A percentile compares a stretch with the other conserved stretches of the same genome.
Evolutionary conservation across 805 yeast species (phyloP).

Genomic region (Kuraishia floccosa): DNA sequence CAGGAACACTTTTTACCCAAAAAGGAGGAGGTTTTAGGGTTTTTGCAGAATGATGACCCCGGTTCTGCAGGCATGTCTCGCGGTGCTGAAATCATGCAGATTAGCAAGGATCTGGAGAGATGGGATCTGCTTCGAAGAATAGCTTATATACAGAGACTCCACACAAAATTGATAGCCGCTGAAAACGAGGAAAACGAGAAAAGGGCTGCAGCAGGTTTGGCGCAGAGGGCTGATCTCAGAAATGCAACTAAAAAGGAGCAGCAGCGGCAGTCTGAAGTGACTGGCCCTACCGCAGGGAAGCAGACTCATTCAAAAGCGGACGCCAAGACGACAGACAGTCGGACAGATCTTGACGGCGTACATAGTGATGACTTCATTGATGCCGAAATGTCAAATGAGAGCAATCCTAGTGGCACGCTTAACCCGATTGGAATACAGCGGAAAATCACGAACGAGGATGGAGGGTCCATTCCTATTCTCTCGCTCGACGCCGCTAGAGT

Average conservation of each 20-base stretch:
- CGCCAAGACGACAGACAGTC: not conserved
- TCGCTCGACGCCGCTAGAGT: slow-evolving; percentile 31
- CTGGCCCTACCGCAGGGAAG: not conserved
- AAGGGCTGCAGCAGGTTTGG: slow-evolving; percentile 22
- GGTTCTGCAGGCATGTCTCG: slow-evolving; percentile 17
- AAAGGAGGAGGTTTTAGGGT: slow-evolving; percentile 41
- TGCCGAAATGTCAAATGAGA: not conserved
- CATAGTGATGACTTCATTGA: not conserved
- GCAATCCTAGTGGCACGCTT: not conserved
- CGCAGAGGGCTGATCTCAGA: slow-evolving; percentile 3
- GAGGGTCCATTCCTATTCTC: slow-evolving; percentile 9
- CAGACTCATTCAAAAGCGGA: not conserved
- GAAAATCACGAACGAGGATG: not conserved
- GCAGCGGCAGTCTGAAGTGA: too few relatives aligned
- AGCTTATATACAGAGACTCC: slow-evolving; percentile 57
- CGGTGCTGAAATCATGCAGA: slow-evolving; percentile 22
- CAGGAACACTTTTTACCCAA: slow-evolving; percentile 41
- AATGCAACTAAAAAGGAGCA: not conserved
- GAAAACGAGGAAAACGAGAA: slow-evolving; percentile 25
- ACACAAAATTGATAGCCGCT: slow-evolving; percentile 34
- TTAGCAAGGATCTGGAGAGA: slow-evolving; percentile 40
- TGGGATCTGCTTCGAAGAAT: slow-evolving; percentile 66
- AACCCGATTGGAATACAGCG: too few relatives aligned
- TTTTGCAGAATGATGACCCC: slow-evolving; percentile 33
- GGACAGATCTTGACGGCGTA: not conserved